Percentiles rank a stretch among this genome's conserved stretches.
phyloP scores from a whole-genome alignment of 345 rosid genomes.

The Populus tremula region DNA sequence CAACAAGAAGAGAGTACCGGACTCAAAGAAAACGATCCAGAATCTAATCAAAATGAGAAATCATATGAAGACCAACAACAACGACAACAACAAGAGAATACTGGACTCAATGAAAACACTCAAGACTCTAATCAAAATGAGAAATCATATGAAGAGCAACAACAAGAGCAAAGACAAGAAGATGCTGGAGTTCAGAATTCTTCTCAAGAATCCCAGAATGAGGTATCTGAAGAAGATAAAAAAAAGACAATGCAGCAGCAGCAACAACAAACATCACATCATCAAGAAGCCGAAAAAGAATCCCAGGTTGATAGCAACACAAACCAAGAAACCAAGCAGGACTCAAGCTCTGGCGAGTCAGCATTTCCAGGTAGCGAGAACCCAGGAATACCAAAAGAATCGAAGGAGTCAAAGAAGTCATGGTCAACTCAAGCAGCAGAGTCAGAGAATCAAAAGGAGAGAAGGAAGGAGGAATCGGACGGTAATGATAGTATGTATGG shows the following conservation, averaged over 20 bases:
- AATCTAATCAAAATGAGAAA: background rate
- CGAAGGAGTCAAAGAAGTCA: constrained; percentile 26
- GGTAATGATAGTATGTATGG: constrained; percentile 14
- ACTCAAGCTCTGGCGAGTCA: constrained; percentile 21
- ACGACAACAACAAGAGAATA: background rate
- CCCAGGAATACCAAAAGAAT: constrained; percentile 64
- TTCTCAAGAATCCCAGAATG: constrained; percentile 30
- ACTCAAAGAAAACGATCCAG: background rate
- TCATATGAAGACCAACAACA: background rate
- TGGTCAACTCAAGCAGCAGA: constrained; percentile 31
- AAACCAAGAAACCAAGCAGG: constrained; percentile 14
- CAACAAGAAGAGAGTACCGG: background rate
- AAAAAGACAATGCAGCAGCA: constrained; percentile 31
- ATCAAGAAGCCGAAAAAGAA: background rate
- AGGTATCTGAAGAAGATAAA: constrained; percentile 24
- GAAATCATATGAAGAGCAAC: constrained; percentile 35
- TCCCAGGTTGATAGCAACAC: constrained; percentile 5
- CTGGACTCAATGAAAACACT: background rate
- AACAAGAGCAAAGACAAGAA: constrained; percentile 44
- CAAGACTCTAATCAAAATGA: constrained; percentile 22
- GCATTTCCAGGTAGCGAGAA: constrained; percentile 24
- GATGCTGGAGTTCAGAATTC: constrained; percentile 41
- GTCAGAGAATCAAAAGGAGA: constrained; percentile 30
- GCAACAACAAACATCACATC: constrained; percentile 1
- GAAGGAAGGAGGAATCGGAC: constrained; percentile 20